Base-by-base conservation (phyloP, 2,329 filamentous ascomycete species). In the Scedosporium dehoogii region DNA sequence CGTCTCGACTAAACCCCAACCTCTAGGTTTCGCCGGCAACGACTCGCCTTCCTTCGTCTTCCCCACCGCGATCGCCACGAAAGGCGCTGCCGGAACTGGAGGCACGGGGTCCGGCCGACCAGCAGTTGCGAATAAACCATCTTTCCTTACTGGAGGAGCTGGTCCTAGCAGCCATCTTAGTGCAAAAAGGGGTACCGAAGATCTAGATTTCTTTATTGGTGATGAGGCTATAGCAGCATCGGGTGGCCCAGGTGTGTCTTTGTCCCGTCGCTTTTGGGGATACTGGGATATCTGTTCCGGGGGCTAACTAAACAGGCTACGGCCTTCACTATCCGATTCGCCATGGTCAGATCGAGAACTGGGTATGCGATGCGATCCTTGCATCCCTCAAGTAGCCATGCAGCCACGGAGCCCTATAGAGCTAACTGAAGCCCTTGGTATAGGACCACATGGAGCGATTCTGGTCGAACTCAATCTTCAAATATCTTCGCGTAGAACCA, bases 401-500 rank as follows among this genome's bases (percentile, higher is more conserved):
- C 25, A 9, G n/a, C 23, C 3, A 18, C 23, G 3, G 2, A 12
- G n/a, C 18, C 18, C 9, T 12, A 10, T 5, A 56, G 33, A 6
- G 23, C 10, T 10, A 27, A 21, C 62, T 57, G n/a, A 21, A 27
- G 42, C 29, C 29, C 10, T 65, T 55, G 65, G 62, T 64, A 5
- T 68, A 94, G 90, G 94, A 99, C 77, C 91, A 97, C 71, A 99
- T 99, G 94, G 94, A 99, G 77, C 88, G 94, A 66, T 99, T 97
- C 80, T 99, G 94, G 94, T 97, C 96, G 68, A 97, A 97, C 80
- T 99, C 94, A 66, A 99, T 99, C 78, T 99, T 99, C 85, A 99
- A 99, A 76, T 99, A 99, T 73, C 84, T 99, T 61, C 87, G 94
- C 70, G 94, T 99, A 68, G 94, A 99, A 78, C 94, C 94, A 33